A percentile compares a stretch with the other conserved stretches of the same genome.
These are phyloP conservation scores for Apium graveolens DNA, from an alignment of 129 eudicot genomes.

Conservation along the genomic window DNA sequence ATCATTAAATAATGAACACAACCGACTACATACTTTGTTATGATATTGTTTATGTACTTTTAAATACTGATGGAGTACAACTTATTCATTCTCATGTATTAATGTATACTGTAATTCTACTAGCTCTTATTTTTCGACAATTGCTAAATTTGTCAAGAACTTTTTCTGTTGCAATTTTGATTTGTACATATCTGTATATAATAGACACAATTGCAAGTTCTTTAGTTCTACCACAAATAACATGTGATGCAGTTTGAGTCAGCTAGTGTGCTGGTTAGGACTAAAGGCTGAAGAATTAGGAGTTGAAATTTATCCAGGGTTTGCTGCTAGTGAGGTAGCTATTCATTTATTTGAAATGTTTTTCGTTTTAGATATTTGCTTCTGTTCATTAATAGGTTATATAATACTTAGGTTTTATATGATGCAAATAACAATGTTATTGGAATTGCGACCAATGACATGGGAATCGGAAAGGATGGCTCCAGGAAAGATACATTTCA, in stretches of 20 bases:
- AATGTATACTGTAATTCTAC: background rate
- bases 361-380: background rate
- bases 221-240: background rate
- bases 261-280: constrained; percentile 92
- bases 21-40: background rate
- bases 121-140: background rate
- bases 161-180: background rate
- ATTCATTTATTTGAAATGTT: background rate
- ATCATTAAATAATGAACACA: background rate
- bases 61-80: background rate
- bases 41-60: background rate
- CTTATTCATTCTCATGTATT: background rate
- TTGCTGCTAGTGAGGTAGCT: constrained; percentile 95
- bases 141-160: too few species aligned
- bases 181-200: background rate
- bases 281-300: constrained; percentile 95
- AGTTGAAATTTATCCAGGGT: constrained; percentile 95
- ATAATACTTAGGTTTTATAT: constrained; percentile 49
- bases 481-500: constrained; percentile 65
- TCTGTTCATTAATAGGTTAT: constrained; percentile 3
- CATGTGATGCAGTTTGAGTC: constrained; percentile 71
- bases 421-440: constrained; percentile 57
- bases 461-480: constrained; percentile 91
- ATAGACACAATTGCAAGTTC: background rate
- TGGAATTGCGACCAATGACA: constrained; percentile 94